Conservation (phyloP, 1,284 basidiomycete genomes). For the Boletellus deceptivus region DNA sequence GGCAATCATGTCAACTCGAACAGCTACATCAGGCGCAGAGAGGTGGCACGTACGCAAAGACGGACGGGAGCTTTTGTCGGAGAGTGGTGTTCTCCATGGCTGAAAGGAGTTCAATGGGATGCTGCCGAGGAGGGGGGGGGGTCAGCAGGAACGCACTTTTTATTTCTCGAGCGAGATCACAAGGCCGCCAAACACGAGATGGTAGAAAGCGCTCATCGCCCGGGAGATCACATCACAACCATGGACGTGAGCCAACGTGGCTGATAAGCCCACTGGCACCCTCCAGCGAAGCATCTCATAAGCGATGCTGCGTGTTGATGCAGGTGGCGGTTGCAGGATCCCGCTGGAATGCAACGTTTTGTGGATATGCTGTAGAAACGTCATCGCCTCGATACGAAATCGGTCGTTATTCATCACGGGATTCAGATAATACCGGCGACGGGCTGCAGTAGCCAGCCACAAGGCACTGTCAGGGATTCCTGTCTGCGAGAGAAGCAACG, state of each 20-base stretch:
- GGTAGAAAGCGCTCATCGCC: neutral
- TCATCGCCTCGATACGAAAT: no score
- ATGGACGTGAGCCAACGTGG: neutral
- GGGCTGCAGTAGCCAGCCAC: no score
- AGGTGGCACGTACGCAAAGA: slow-evolving; percentile 1
- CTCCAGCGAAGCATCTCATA: neutral
- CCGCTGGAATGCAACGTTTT: neutral
- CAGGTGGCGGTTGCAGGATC: neutral
- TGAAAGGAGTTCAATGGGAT: neutral
- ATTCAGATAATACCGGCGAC: no score
- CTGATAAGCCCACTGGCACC: no score
- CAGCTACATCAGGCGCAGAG: neutral
- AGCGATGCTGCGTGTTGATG: neutral
- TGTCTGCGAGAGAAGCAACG: no score
- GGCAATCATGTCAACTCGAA: neutral
- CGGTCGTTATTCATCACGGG: no score
- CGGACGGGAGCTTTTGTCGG: neutral
- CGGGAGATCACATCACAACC: neutral
- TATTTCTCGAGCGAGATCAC: neutral
- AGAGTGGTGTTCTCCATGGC: neutral
- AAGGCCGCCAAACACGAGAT: neutral
- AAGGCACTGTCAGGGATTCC: no score
- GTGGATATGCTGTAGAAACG: neutral
- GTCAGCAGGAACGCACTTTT: neutral
- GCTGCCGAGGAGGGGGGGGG: neutral